Conservation (phyloP, 768 basidiomycete genomes). For the Sporobolomyces phaffii region DNA sequence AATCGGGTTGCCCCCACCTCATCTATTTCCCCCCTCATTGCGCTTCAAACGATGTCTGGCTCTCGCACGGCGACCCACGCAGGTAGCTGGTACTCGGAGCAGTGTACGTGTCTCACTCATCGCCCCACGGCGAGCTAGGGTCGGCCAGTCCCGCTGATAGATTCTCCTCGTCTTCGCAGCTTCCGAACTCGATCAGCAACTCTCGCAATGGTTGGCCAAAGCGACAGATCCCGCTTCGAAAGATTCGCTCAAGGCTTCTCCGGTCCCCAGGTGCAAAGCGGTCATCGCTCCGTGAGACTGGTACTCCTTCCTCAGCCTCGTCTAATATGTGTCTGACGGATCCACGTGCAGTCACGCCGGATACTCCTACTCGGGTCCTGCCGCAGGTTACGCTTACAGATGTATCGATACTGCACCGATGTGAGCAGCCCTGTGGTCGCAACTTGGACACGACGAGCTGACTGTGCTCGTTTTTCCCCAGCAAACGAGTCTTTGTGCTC, state of each 20-base stretch:
- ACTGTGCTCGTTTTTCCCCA: conserved; percentile 43
- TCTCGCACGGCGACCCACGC: conserved; percentile 64
- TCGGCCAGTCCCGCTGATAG: too few relatives aligned
- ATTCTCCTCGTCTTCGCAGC: conserved; percentile 47
- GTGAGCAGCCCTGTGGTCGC: conserved; percentile 52
- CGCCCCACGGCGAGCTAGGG: too few relatives aligned
- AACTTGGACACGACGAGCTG: not conserved
- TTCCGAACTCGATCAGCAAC: conserved; percentile 56
- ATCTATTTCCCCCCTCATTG: not conserved
- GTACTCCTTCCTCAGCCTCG: not conserved
- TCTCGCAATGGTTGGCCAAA: conserved; percentile 58
- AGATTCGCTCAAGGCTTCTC: conserved; percentile 43
- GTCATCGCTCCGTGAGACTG: conserved; percentile 81
- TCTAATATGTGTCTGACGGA: too few relatives aligned
- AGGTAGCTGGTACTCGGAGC: conserved; percentile 76
- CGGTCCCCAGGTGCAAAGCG: conserved; percentile 68
- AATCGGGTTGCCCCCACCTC: too few relatives aligned
- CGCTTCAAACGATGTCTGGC: not conserved
- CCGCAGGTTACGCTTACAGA: conserved; percentile 95
- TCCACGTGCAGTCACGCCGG: conserved; percentile 71
- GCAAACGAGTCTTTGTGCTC: conserved; percentile 85
- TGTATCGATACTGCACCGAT: conserved; percentile 73
- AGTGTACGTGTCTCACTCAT: too few relatives aligned
- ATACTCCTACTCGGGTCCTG: conserved; percentile 84
- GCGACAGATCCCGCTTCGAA: conserved; percentile 49